Percentiles rank a stretch among this genome's conserved stretches.
Evolutionary conservation across 768 basidiomycete species (phyloP).

Genomic region (Exidia glandulosa): DNA sequence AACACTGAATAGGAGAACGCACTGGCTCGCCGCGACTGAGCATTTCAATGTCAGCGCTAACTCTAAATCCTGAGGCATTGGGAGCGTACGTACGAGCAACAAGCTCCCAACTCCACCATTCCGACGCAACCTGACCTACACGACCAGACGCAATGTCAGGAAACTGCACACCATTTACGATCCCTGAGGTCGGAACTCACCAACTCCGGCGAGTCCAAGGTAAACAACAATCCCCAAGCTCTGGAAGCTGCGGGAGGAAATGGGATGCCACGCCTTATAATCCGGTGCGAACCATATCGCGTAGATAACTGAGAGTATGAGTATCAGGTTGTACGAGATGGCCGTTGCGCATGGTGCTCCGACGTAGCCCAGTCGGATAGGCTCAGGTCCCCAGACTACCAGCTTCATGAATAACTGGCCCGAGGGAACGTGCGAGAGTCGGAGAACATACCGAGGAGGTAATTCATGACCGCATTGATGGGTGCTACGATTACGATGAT

Average conservation of each 20-base stretch:
- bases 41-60: not conserved
- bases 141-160: not conserved
- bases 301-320: constrained; percentile 48
- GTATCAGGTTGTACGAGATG: constrained; percentile 76
- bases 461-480: constrained; percentile 75
- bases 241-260: constrained; percentile 52
- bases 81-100: constrained; percentile 21
- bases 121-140: constrained; percentile 66
- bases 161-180: not conserved
- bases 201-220: constrained; percentile 76
- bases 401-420: not conserved
- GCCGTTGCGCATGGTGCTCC: constrained; percentile 92
- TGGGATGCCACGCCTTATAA: constrained; percentile 72
- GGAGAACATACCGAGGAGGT: constrained; percentile 52
- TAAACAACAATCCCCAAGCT: constrained; percentile 57
- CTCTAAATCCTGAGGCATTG: not conserved
- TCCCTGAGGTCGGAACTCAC: constrained; percentile 20
- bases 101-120: constrained; percentile 98
- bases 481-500: constrained; percentile 79
- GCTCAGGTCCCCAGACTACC: constrained; percentile 69
- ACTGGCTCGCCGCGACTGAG: constrained; percentile 46
- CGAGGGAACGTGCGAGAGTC: not conserved
- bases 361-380: constrained; percentile 74
- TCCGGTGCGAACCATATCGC: constrained; percentile 44
- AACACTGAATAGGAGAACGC: constrained; percentile 4